Conservation (phyloP, 208 protist genomes). For the Kentomonas sorsogonicus region DNA sequence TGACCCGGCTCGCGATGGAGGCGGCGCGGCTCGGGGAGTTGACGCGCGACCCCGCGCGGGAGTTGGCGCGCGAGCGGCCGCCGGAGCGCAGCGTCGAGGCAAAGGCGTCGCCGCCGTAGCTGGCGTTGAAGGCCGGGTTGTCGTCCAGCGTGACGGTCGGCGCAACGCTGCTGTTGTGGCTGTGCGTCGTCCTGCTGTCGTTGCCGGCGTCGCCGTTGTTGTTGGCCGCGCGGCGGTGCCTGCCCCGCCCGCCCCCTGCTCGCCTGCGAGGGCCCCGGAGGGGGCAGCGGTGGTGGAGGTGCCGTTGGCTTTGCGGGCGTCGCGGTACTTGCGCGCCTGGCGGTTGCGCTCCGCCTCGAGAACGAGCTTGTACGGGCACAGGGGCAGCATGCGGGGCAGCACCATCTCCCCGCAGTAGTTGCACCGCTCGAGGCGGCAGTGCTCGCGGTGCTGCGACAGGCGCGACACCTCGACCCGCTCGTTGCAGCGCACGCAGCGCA, state of each 20-base stretch:
- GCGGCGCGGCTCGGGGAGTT: neutral
- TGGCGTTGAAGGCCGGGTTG: too few species aligned
- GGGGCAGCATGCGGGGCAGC: constrained; percentile 54
- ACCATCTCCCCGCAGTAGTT: constrained; percentile 68
- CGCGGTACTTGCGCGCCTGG: constrained; percentile 23
- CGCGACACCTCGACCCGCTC: constrained; percentile 46
- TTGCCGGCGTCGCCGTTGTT: neutral
- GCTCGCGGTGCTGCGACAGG: constrained; percentile 47
- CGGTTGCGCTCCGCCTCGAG: constrained; percentile 41
- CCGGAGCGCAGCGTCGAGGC: too few species aligned
- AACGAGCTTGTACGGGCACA: constrained; percentile 56
- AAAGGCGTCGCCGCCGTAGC: too few species aligned
- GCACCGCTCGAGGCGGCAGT: constrained; percentile 58
- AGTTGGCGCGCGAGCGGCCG: too few species aligned
- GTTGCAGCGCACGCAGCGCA: constrained; percentile 64
- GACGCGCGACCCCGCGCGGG: neutral
- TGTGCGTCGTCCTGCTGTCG: neutral
- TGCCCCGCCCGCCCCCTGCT: neutral
- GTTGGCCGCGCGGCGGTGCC: neutral
- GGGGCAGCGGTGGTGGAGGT: neutral
- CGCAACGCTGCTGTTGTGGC: too few species aligned
- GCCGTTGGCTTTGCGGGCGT: constrained; percentile 1
- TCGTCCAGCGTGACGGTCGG: too few species aligned
- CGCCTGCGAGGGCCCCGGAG: neutral
- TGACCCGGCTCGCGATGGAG: neutral